A percentile compares a stretch with the other conserved stretches of the same genome.
phyloP scores from a whole-genome alignment of 768 basidiomycete species.

The Chlorophyllum brunneum region DNA sequence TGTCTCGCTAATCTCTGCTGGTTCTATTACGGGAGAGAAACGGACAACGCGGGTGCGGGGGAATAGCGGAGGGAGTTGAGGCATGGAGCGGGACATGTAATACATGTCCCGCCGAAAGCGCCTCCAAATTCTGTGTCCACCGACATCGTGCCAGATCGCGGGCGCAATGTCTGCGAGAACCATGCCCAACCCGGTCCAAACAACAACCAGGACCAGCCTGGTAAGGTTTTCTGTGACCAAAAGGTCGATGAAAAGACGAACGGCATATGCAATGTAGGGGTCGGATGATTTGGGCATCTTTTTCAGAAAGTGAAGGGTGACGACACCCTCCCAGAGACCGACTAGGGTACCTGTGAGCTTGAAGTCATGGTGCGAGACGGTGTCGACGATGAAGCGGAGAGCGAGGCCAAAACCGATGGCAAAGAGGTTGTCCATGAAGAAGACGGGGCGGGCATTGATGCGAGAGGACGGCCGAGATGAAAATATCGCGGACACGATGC shows the following conservation, averaged over 20 bases:
- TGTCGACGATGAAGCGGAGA: slow-evolving; percentile 58
- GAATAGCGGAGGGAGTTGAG: slow-evolving; percentile 31
- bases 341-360: slow-evolving; percentile 61
- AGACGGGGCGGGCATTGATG: slow-evolving; percentile 30
- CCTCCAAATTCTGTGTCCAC: slow-evolving; percentile 35
- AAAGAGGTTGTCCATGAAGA: slow-evolving; percentile 64
- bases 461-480: slow-evolving; percentile 30
- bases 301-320: slow-evolving; percentile 67
- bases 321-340: slow-evolving; percentile 77
- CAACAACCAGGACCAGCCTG: slow-evolving; percentile 33
- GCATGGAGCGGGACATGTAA: slow-evolving; percentile 22
- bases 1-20: slow-evolving; percentile 11
- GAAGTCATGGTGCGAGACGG: slow-evolving; percentile 44
- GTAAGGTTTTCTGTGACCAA: slow-evolving; percentile 51
- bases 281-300: slow-evolving; percentile 64
- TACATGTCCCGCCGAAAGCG: slow-evolving; percentile 38
- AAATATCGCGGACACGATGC: slow-evolving; percentile 31
- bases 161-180: slow-evolving; percentile 38
- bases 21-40: slow-evolving; percentile 27
- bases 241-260: slow-evolving; percentile 72
- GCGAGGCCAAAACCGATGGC: slow-evolving; percentile 67
- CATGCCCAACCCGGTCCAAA: slow-evolving; percentile 41
- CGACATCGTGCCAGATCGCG: slow-evolving; percentile 35
- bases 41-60: slow-evolving; percentile 35
- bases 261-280: slow-evolving; percentile 63